phyloP scores from a whole-genome alignment of 108 stramenopile species.

The Nannochloropsis granulata region DNA sequence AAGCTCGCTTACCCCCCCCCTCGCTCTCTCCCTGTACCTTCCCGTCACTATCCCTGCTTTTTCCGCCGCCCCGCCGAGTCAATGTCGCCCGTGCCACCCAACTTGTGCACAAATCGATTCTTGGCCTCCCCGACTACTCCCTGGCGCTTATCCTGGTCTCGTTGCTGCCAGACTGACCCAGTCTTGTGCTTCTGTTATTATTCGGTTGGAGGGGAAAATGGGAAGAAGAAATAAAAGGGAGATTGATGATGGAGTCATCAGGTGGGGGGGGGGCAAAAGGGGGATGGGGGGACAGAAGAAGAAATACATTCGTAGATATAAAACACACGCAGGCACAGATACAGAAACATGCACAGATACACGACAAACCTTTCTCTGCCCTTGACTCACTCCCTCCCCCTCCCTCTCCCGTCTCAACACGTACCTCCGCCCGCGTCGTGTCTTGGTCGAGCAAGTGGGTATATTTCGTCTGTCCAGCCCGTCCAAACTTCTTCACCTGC shows the following conservation, averaged over 20 bases:
- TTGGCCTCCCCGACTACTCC: not conserved
- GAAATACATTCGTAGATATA: no score
- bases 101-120: not conserved
- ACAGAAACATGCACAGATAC: no score
- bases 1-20: no score
- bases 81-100: not conserved
- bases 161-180: not conserved
- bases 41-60: not conserved
- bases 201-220: no score
- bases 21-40: no score
- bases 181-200: not conserved
- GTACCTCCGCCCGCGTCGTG: constrained; percentile 46
- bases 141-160: not conserved
- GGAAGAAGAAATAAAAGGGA: no score
- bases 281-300: no score
- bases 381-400: no score
- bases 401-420: not conserved
- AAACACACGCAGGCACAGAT: no score
- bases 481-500: constrained; percentile 85
- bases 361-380: no score
- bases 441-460: constrained; percentile 81
- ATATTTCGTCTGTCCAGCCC: constrained; percentile 72
- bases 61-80: not conserved
- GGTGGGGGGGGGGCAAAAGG: no score
- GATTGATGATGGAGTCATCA: no score